Conservation (phyloP, 2,329 filamentous ascomycete genomes). For the Aspergillus brasiliensis region DNA sequence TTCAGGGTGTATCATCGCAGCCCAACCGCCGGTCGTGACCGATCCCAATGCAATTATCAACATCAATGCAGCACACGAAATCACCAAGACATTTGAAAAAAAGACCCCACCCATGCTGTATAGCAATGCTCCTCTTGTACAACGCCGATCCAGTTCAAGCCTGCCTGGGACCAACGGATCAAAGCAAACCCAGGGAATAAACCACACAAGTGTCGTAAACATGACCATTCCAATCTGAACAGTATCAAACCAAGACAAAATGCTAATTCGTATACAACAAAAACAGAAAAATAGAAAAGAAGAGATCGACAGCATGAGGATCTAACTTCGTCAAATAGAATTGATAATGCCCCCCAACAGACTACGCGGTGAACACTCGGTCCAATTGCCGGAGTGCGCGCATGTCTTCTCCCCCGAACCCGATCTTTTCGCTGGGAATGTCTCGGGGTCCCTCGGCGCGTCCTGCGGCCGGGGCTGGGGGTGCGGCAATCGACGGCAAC, state of each 20-base stretch:
- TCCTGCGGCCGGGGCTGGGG: constrained; percentile 22
- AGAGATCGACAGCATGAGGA: not conserved
- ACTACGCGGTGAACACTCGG: constrained; percentile 49
- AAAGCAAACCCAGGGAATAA: constrained; percentile 2
- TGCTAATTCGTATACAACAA: constrained; percentile 8
- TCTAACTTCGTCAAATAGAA: not conserved
- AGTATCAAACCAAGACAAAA: constrained; percentile 17
- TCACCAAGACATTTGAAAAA: not conserved
- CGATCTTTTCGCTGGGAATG: constrained; percentile 59
- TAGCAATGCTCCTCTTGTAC: constrained; percentile 24
- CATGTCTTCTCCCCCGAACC: constrained; percentile 63
- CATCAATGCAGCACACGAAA: constrained; percentile 8
- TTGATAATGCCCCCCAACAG: not conserved
- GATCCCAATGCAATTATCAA: constrained; percentile 9
- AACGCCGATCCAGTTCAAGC: constrained; percentile 21
- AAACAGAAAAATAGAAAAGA: not conserved
- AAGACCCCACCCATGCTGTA: constrained; percentile 22
- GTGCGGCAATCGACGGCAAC: constrained; percentile 27
- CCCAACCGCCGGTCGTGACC: not conserved
- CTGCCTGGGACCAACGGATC: not conserved
- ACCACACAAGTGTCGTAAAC: not conserved
- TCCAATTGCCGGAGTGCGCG: constrained; percentile 68
- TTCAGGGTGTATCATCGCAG: constrained; percentile 5
- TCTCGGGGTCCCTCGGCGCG: constrained; percentile 51
- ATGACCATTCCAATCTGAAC: constrained; percentile 9